A percentile compares a stretch with the other conserved stretches of the same genome.
Evolutionary conservation across 441 rosid species (phyloP).

Genomic region (Erodium texanum): DNA sequence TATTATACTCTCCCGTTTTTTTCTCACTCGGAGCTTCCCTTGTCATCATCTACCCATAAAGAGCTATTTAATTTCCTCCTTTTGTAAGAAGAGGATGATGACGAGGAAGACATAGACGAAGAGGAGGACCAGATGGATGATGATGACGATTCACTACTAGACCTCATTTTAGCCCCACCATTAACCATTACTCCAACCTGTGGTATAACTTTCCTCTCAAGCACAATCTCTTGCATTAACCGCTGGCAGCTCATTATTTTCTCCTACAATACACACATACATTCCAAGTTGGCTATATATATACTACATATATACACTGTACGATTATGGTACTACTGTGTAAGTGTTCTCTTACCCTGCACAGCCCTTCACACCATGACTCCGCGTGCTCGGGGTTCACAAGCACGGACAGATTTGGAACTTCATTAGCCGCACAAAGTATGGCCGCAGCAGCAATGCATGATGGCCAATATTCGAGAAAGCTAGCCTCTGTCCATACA

Average conservation of each 20-base stretch:
- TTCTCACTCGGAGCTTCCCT: constrained; percentile 40
- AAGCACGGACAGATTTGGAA: constrained; percentile 54
- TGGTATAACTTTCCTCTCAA: constrained; percentile 6
- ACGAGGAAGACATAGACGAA: constrained; percentile 14
- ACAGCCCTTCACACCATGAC: constrained; percentile 85
- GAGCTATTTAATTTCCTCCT: constrained; percentile 61
- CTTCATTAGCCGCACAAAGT: constrained; percentile 66
- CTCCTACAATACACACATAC: constrained; percentile 48
- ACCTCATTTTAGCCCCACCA: constrained; percentile 7
- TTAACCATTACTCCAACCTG: no score
- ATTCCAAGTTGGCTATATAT: constrained; percentile 9
- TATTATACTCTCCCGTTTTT: neutral
- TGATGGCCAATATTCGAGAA: constrained; percentile 77
- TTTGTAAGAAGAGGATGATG: constrained; percentile 39
- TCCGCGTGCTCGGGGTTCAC: constrained; percentile 65
- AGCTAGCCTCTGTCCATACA: constrained; percentile 57
- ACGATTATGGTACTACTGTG: no score
- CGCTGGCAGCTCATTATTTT: constrained; percentile 68
- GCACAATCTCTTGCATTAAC: constrained; percentile 59
- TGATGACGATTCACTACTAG: constrained; percentile 34
- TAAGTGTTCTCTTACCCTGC: constrained; percentile 45
- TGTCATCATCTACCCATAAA: constrained; percentile 29
- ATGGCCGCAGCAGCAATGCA: constrained; percentile 88
- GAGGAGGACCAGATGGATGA: constrained; percentile 15
- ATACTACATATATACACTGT: no score